Evolutionary conservation across 192 early-diverging fungal genomes (phyloP), one percentile per base, ranked within the genome.

Genomic region (Kappamyces sp.): DNA sequence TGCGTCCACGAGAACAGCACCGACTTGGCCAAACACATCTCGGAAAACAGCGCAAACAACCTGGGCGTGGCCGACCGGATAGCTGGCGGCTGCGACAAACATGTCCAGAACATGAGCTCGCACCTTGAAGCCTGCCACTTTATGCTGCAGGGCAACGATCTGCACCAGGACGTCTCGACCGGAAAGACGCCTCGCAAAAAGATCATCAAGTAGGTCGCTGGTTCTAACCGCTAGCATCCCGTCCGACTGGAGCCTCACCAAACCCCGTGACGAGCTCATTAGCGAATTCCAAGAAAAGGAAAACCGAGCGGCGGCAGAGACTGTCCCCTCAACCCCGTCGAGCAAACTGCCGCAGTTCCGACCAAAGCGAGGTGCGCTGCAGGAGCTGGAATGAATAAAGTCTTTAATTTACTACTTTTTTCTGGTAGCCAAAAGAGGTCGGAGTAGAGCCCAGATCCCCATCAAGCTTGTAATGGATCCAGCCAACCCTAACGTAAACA

Each of bases 141-240:
- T 22, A 22, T 22, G 22, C 22, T 66, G 12, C 59, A 59, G 45
- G 60, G 67, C 52, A 70, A 66, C 7, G 51, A 58, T n/a, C 59
- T 75, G 9, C 40, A 47, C 7, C 37, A 45, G 7, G 73, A 75
- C 59, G 38, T 57, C 41, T 64, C 68, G 0, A 75, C 73, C 1
- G 73, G 73, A 9, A 38, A 67, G 37, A 75, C 73, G 22, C 73
- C 73, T n/a, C 49, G 61, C 3, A 67, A 66, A 39, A 54, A 50
- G 41, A 42, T 57, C 31, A 61, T 70, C 40, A 30, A 61, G 73
- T 75, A 38, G 38, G 57, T 45, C 9, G 2, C 32, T 59, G 34
- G 14, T 1, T 4, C 2, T 52, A 1, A 34, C 31, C 11, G 51
- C 34, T 31, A 2, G n/a, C n/a, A 55, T 33, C 57, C 43, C 31